These are phyloP conservation scores for Chenopodium suecicum DNA, from an alignment of 148 eudicot species.

Conservation along the genomic window DNA sequence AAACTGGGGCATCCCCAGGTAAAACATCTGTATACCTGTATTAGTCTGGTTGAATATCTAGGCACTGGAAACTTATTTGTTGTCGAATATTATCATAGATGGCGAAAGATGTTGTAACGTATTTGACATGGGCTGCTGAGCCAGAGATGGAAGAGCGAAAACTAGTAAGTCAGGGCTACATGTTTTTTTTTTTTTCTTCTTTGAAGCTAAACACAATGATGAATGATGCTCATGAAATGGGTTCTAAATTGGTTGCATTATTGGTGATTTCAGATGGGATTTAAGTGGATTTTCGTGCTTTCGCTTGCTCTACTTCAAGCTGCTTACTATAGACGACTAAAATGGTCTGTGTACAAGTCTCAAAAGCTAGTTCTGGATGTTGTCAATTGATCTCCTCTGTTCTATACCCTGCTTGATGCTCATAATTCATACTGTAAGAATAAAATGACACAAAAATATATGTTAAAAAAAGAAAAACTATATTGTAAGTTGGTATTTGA, in stretches of 20 bases:
- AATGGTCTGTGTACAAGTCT: constrained; percentile 26
- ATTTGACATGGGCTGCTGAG: constrained; percentile 77
- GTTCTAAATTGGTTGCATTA: neutral
- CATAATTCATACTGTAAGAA: neutral
- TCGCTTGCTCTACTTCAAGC: constrained; percentile 28
- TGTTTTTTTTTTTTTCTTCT: too few species aligned
- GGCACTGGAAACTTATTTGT: neutral
- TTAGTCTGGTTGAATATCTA: neutral
- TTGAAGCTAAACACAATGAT: neutral
- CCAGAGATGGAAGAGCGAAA: constrained; percentile 94
- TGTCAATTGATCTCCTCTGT: constrained; percentile 6
- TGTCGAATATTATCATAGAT: constrained; percentile 42
- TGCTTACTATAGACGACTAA: constrained; percentile 25
- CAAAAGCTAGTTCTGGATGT: constrained; percentile 29
- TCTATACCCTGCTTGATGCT: neutral
- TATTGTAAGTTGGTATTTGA: neutral
- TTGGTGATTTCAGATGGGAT: constrained; percentile 25
- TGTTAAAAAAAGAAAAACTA: too few species aligned
- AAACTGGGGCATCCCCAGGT: too few species aligned
- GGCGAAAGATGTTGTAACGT: constrained; percentile 85
- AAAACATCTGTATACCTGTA: neutral
- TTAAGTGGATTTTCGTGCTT: constrained; percentile 30
- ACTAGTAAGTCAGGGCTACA: constrained; percentile 37
- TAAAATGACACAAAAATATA: too few species aligned
- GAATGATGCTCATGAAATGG: neutral